A percentile compares a stretch with the other conserved stretches of the same genome.
phyloP scores from a whole-genome alignment of 345 rosid species.

The Salix caprea region DNA sequence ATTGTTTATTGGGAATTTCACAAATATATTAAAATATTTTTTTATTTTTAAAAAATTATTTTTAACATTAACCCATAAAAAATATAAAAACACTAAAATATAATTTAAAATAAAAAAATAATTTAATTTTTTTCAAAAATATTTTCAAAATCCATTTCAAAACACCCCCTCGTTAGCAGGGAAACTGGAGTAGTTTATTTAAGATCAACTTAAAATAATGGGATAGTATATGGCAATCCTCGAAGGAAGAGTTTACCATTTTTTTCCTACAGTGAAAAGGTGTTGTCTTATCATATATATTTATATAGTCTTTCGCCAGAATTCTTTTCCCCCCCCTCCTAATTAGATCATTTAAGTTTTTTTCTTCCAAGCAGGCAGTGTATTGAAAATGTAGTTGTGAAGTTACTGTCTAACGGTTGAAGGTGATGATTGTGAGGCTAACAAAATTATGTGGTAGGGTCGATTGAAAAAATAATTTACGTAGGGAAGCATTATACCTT shows the following conservation, averaged over 20 bases:
- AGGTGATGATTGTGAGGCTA: constrained; percentile 19
- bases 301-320: too few relatives aligned
- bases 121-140: too few relatives aligned
- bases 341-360: not conserved
- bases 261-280: not conserved
- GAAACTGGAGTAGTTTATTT: not conserved
- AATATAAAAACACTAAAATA: too few relatives aligned
- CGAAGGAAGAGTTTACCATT: not conserved
- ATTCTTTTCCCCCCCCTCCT: not conserved
- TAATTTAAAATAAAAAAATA: too few relatives aligned
- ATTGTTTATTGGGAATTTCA: not conserved
- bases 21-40: too few relatives aligned
- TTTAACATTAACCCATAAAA: too few relatives aligned
- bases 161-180: not conserved
- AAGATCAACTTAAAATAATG: not conserved
- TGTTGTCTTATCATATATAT: not conserved
- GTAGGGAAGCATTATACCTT: not conserved
- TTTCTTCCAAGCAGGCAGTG: not conserved
- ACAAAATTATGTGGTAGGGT: constrained; percentile 13
- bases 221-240: not conserved
- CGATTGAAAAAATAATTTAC: constrained; percentile 15
- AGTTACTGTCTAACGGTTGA: constrained; percentile 4
- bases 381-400: not conserved
- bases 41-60: too few relatives aligned
- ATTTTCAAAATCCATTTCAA: too few relatives aligned